Conservation (phyloP, 306 rosid species). For the Mucuna pruriens region DNA sequence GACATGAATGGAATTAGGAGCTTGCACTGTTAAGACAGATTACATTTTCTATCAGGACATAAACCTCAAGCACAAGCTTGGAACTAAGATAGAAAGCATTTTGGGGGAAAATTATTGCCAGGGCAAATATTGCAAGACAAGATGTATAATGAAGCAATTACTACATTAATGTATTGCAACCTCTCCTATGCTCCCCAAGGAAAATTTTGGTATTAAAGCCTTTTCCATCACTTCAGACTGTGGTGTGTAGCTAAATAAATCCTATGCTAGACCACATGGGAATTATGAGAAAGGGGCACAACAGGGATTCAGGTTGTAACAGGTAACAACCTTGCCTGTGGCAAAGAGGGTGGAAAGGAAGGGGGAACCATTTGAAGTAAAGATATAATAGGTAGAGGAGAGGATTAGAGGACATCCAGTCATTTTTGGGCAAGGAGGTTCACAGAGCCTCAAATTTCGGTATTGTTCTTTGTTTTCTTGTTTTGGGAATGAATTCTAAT, state of each 20-base stretch:
- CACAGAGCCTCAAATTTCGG: neutral
- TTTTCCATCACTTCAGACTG: neutral
- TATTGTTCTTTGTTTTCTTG: neutral
- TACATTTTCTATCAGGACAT: slow-evolving; percentile 12
- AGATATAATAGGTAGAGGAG: neutral
- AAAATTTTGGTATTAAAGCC: neutral
- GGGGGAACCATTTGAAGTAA: neutral
- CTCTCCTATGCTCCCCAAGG: neutral
- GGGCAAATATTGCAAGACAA: slow-evolving; percentile 10
- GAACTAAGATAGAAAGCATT: neutral
- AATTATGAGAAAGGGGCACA: neutral
- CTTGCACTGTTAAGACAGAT: neutral
- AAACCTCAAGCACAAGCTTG: slow-evolving; percentile 28
- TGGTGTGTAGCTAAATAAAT: neutral
- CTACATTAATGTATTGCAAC: slow-evolving; percentile 7
- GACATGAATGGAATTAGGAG: slow-evolving; percentile 10
- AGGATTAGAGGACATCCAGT: neutral
- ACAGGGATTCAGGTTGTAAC: neutral
- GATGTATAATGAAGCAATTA: neutral
- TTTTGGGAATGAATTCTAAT: neutral
- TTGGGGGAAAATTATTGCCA: neutral
- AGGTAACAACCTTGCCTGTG: neutral
- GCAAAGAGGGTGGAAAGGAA: neutral
- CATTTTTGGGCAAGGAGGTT: neutral
- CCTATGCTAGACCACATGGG: neutral